Percentiles rank a stretch among this genome's conserved stretches.
Conservation (phyloP, 2,329 filamentous ascomycete genomes). For the Hymenoscyphus fructigenus region DNA sequence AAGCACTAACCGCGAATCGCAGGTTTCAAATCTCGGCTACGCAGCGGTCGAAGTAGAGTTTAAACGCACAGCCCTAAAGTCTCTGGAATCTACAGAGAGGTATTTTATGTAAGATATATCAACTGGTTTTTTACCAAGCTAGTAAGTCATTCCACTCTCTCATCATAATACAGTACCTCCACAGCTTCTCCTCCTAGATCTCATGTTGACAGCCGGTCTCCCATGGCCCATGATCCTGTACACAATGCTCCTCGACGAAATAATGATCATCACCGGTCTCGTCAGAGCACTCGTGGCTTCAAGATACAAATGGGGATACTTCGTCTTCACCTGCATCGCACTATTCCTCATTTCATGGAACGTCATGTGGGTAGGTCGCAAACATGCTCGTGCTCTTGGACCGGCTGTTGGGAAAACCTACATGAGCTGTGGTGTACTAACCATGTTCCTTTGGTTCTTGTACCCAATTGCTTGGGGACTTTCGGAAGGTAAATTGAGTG, state of each 20-base stretch:
- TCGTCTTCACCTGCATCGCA: conserved; percentile 52
- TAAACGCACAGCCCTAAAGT: conserved; percentile 44
- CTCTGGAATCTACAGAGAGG: conserved; percentile 54
- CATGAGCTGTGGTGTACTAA: conserved; percentile 55
- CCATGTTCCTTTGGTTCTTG: conserved; percentile 61
- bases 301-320: conserved; percentile 69
- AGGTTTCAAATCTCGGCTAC: conserved; percentile 61
- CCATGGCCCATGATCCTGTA: conserved; percentile 64
- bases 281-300: conserved; percentile 62
- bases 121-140: conserved; percentile 65
- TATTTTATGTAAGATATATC: conserved; percentile 67
- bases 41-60: conserved; percentile 64
- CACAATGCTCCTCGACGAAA: conserved; percentile 59
- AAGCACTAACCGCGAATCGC: neutral
- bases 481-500: conserved; percentile 47
- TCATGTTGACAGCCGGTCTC: conserved; percentile 63
- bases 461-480: conserved; percentile 67
- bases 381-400: conserved; percentile 55
- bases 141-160: conserved; percentile 21
- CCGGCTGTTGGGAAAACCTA: conserved; percentile 53
- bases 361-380: conserved; percentile 55
- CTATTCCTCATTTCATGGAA: conserved; percentile 62
- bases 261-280: conserved; percentile 68
- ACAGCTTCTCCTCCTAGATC: conserved; percentile 55
- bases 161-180: too few relatives aligned